Conservation (phyloP, 768 basidiomycete genomes). For the Rhodotorula diobovata region DNA sequence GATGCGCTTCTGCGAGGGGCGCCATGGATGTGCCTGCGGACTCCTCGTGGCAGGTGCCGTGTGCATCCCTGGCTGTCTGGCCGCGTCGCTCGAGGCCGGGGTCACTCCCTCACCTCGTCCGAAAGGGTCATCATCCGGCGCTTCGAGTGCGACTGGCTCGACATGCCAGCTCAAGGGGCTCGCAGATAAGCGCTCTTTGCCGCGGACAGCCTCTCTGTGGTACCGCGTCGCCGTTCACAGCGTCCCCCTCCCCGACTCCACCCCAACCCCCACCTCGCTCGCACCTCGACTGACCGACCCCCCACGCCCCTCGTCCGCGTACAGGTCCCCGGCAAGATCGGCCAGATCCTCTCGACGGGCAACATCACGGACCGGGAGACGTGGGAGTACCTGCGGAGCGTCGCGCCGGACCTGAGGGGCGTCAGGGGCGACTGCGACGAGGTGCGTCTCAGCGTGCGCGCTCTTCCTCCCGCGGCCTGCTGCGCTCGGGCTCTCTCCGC, state of each 20-base stretch:
- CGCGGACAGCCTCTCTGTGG: too few species aligned
- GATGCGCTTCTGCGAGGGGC: too few species aligned
- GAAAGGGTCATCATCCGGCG: too few species aligned
- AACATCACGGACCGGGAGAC: constrained; percentile 97
- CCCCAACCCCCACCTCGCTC: neutral
- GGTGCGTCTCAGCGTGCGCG: constrained; percentile 52
- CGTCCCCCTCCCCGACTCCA: too few species aligned
- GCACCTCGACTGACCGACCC: neutral
- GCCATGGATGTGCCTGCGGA: neutral
- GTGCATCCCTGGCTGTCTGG: too few species aligned
- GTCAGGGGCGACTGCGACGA: constrained; percentile 96
- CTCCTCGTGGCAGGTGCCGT: neutral
- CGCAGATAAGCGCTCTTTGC: too few species aligned
- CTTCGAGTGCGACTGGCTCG: too few species aligned
- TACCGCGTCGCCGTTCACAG: too few species aligned
- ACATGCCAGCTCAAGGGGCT: too few species aligned
- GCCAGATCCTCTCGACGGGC: constrained; percentile 94
- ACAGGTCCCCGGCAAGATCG: constrained; percentile 84
- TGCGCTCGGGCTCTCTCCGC: neutral
- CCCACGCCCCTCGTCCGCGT: neutral
- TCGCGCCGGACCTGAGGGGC: constrained; percentile 86
- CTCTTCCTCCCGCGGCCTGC: neutral
- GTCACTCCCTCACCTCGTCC: too few species aligned
- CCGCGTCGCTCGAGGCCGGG: too few species aligned
- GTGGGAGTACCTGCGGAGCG: constrained; percentile 87